Evolutionary conservation across 768 basidiomycete species (phyloP).

Genomic region (Termitomyces sp.): DNA sequence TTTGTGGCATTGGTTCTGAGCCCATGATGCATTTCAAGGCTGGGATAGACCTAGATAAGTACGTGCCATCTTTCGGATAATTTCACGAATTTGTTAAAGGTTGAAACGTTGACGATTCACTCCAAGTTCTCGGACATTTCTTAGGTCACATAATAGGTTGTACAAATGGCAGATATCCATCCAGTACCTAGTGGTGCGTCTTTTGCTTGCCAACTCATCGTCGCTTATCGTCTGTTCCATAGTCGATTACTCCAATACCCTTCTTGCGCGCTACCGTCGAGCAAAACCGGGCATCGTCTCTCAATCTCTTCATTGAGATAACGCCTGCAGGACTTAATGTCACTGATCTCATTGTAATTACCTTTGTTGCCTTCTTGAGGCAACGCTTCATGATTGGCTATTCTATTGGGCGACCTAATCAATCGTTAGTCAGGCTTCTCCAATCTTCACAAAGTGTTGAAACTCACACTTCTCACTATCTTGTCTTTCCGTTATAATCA

Average conservation of each 20-base stretch:
- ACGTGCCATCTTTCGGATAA: background rate
- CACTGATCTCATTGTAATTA: constrained; percentile 24
- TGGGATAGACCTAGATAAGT: constrained; percentile 15
- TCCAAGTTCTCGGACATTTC: constrained; percentile 30
- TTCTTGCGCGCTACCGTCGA: constrained; percentile 23
- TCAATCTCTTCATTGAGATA: constrained; percentile 24
- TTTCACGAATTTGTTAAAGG: background rate
- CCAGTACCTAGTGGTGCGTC: constrained; percentile 28
- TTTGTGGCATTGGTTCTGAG: constrained; percentile 16
- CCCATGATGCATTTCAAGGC: constrained; percentile 8
- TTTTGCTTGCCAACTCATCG: background rate
- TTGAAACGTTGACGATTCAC: background rate
- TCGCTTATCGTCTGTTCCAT: background rate
- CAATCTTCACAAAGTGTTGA: background rate
- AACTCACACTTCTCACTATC: background rate
- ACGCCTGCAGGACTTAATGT: constrained; percentile 21
- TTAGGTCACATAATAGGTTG: constrained; percentile 24
- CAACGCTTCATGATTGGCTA: constrained; percentile 12
- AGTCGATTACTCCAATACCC: constrained; percentile 23
- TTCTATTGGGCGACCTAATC: background rate
- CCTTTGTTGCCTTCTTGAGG: constrained; percentile 22
- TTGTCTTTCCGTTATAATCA: background rate
- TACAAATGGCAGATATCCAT: constrained; percentile 35
- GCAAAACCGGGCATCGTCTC: constrained; percentile 27
- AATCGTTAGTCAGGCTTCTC: background rate